Evolutionary conservation across 352 stramenopile genomes (phyloP).

Genomic region (Phytophthora crassamura): DNA sequence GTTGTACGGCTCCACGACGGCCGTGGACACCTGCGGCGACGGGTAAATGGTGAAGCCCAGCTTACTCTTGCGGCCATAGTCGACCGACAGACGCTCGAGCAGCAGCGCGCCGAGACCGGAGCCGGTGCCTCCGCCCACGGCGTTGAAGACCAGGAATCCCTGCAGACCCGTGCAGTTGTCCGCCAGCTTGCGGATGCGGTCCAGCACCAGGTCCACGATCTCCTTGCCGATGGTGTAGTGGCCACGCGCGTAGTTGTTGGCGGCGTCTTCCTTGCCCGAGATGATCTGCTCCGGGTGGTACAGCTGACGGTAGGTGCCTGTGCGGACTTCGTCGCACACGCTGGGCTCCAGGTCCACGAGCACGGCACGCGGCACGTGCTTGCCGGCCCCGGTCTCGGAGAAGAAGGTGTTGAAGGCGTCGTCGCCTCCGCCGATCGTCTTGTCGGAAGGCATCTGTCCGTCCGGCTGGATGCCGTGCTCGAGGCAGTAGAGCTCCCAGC

Average conservation of each 20-base stretch:
- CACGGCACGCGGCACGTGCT: conserved; percentile 97
- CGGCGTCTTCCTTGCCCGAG: conserved; percentile 97
- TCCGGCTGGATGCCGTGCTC: conserved; percentile 93
- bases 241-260: conserved; percentile 93
- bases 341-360: conserved; percentile 98
- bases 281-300: conserved; percentile 99
- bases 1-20: conserved; percentile 99
- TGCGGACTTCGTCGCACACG: conserved; percentile 97
- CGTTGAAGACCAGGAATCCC: conserved; percentile 98
- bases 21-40: conserved; percentile 88
- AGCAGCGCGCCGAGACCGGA: conserved; percentile 97
- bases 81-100: conserved; percentile 96
- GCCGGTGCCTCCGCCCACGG: conserved; percentile 97
- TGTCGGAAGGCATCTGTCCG: conserved; percentile 78
- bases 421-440: conserved; percentile 38
- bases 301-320: conserved; percentile 96
- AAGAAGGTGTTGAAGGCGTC: conserved; percentile 98
- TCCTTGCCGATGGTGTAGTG: conserved; percentile 96
- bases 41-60: conserved; percentile 98
- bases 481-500: conserved; percentile 92
- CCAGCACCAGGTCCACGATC: conserved; percentile 97
- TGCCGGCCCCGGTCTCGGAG: conserved; percentile 92
- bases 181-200: conserved; percentile 97
- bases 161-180: conserved; percentile 98
- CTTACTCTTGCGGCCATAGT: conserved; percentile 99